Base-by-base conservation (phyloP, 352 stramenopile species). In the Pythium aristosporum region DNA sequence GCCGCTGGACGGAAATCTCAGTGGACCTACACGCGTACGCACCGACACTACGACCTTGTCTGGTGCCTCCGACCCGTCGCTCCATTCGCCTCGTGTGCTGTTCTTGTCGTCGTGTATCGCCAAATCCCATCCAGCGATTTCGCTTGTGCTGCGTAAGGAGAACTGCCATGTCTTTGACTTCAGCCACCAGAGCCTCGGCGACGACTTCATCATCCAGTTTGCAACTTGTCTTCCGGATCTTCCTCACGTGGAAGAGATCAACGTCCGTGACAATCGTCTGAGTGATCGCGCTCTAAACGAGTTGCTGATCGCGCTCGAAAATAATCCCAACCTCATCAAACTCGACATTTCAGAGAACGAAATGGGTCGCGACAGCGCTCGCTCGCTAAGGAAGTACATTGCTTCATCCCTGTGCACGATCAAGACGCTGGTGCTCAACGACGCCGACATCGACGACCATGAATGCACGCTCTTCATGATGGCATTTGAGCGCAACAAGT, bases 401-500 rank as follows among this genome's bases (percentile, higher is more conserved):
- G 69, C 76, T 6, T 91, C 82, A 6, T 76, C 79, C 16, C 49
- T 89, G 10, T 88, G 82, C 46, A 89, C 82, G 4, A 34, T 91
- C 44, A 82, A 74, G 30, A 73, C 71, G 13, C 63, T 91, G 5
- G 66, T 75, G 2, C 50, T 91, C 7, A 87, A 87, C 42, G 70
- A 85, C 41, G 75, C 81, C 8, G 71, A 82, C 39, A 65, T 91
- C 23, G 78, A 82, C 61, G 82, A 91, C 39, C 57, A 74, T 20
- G 89, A 96, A 34, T 91, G 83, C 49, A 77, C 75, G 1, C 71
- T 82, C 13, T 78, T 93, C 23, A 87, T 89, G 71, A 77, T 79
- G 57, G 76, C 84, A 16, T 74, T 96, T 20, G 75, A 89, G 56
- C 63, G 74, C 41, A 96, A 96, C 75, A 82, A 85, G 28, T 92